phyloP scores from a whole-genome alignment of 2,329 filamentous ascomycete genomes.

The Colletotrichum australisinense region DNA sequence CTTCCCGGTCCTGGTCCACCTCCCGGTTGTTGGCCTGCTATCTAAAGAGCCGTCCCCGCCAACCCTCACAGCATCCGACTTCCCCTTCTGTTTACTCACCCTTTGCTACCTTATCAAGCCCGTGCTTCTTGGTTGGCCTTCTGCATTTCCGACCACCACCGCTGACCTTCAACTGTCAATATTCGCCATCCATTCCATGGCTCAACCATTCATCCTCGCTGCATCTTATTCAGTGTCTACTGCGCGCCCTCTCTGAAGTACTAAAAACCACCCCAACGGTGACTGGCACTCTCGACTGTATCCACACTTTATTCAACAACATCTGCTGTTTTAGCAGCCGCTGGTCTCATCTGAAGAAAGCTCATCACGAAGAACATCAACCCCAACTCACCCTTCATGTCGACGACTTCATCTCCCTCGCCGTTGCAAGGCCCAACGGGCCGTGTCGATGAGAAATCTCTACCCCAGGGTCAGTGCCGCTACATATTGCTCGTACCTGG shows the following conservation, averaged over 20 bases:
- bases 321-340: slow-evolving; percentile 17
- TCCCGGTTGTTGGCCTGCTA: slow-evolving; percentile 6
- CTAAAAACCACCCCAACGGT: not conserved
- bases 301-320: not conserved
- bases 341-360: not conserved
- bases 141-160: not conserved
- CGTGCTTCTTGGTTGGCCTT: not conserved
- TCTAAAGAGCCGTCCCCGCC: slow-evolving; percentile 20
- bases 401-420: slow-evolving; percentile 42
- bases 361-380: not conserved
- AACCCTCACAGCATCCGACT: not conserved
- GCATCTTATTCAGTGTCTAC: not conserved
- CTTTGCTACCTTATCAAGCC: not conserved
- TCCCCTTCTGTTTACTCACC: not conserved
- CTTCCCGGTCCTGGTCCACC: slow-evolving; percentile 21
- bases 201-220: slow-evolving; percentile 1
- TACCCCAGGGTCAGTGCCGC: slow-evolving; percentile 69
- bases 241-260: not conserved
- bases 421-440: slow-evolving; percentile 39
- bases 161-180: not conserved
- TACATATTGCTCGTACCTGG: slow-evolving; percentile 69
- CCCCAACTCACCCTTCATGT: slow-evolving; percentile 37
- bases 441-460: slow-evolving; percentile 54
- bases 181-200: slow-evolving; percentile 7
- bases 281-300: not conserved